phyloP scores from a whole-genome alignment of 2,329 filamentous ascomycete genomes.

The Bretziella fagacearum region DNA sequence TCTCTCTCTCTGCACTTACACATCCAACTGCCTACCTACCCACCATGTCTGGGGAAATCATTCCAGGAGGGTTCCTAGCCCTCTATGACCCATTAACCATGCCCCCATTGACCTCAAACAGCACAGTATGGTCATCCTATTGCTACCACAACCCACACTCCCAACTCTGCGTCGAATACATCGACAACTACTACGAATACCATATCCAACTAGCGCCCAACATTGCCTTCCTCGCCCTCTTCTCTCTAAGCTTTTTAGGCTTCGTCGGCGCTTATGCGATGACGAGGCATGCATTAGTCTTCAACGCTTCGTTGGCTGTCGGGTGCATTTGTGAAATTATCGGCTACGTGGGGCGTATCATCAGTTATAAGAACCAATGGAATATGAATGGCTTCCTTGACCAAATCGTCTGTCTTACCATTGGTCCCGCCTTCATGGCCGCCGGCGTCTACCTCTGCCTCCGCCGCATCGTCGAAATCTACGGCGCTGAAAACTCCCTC shows the following conservation, averaged over 20 bases:
- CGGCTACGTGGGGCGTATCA: constrained; percentile 43
- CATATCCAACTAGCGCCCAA: constrained; percentile 37
- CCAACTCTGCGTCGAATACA: constrained; percentile 19
- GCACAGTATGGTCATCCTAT: constrained; percentile 13
- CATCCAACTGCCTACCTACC: neutral
- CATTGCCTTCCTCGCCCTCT: constrained; percentile 32
- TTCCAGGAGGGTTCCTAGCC: constrained; percentile 6
- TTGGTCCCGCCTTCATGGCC: constrained; percentile 47
- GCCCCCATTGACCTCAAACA: constrained; percentile 2
- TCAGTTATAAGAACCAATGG: constrained; percentile 40
- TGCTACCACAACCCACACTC: constrained; percentile 20
- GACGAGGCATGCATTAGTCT: constrained; percentile 31
- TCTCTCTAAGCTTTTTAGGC: constrained; percentile 27
- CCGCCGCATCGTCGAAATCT: constrained; percentile 30
- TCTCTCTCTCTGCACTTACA: neutral
- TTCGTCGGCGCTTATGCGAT: constrained; percentile 26
- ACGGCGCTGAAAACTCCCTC: constrained; percentile 32
- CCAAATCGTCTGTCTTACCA: constrained; percentile 44
- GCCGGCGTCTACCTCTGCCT: constrained; percentile 48
- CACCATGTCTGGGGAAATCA: neutral
- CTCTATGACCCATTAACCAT: constrained; percentile 9
- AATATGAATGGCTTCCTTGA: constrained; percentile 40
- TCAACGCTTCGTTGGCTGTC: constrained; percentile 34
- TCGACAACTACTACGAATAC: constrained; percentile 33
- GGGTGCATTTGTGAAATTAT: constrained; percentile 42